Evolutionary conservation across 805 yeast genomes (phyloP), one percentile per base, ranked within the genome.

Genomic region (Ogataea kodamae): DNA sequence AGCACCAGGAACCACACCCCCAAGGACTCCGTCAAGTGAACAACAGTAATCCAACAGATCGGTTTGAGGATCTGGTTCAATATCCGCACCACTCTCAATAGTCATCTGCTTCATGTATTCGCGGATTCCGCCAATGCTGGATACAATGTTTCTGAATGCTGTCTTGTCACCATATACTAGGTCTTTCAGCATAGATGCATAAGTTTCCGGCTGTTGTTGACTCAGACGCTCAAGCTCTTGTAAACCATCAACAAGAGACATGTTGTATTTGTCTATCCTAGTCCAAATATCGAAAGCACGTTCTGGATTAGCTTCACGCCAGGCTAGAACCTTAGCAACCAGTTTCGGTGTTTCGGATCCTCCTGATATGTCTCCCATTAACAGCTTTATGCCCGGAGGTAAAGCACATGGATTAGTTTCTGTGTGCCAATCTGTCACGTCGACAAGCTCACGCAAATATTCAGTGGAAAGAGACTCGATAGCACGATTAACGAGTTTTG

Each of bases 1-100:
- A 0, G 98, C 98, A 2, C 98, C 98, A 0, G 98, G 98, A 3
- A 92, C 95, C 20, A 92, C 89, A n/a, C 96, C 97, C 0, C 96
- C 95, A 12, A 90, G 48, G 18, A 87, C 92, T 10, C 98, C 98
- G 0, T 64, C 65, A 13, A 85, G 52, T 6, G 57, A 45, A 24
- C 68, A 55, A 38, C 83, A 76, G 11, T 64, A 55, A 50, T 90
- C 76, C 6, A 92, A 61, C 5, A 92, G 64, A 2, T 46, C 40
- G 0, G 96, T 84, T 59, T 92, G 98, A 13, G 69, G 64, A 2
- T 53, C 58, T 0, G 98, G 98, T 58, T 92, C 97, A 30, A 92
- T 76, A n/a, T 82, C 87, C 0, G 94, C 97, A 0, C 81, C 83
- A 0, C 95, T 70, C 17, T 66, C 65, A 2, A 46, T 39, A 0